Percentiles rank a stretch among this genome's conserved stretches.
Evolutionary conservation across 2,329 filamentous ascomycete species (phyloP).

Genomic region (Helotiales sp.): DNA sequence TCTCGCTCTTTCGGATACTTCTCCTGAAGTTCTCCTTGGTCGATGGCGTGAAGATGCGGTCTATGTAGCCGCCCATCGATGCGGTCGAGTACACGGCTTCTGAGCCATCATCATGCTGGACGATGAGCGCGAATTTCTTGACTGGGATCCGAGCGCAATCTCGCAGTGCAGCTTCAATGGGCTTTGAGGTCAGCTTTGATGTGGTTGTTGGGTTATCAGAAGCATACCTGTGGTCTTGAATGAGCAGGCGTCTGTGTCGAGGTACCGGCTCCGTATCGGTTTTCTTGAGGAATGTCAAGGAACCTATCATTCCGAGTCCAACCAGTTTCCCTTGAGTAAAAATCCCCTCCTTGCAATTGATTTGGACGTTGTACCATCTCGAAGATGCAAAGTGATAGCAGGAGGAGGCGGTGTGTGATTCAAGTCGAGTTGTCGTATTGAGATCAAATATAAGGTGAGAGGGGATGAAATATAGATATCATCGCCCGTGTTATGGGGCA

Average conservation of each 20-base stretch:
- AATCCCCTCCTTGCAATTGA: slow-evolving; percentile 19
- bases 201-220: not conserved
- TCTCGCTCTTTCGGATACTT: slow-evolving; percentile 11
- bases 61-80: slow-evolving; percentile 21
- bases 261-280: not conserved
- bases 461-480: slow-evolving; percentile 25
- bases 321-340: slow-evolving; percentile 20
- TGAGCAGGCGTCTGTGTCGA: slow-evolving; percentile 4
- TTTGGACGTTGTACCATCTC: slow-evolving; percentile 28
- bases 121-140: slow-evolving; percentile 30
- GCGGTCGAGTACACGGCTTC: slow-evolving; percentile 25
- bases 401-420: slow-evolving; percentile 23
- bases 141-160: slow-evolving; percentile 26
- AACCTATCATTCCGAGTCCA: slow-evolving; percentile 23
- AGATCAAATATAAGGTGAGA: slow-evolving; percentile 21
- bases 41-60: slow-evolving; percentile 21
- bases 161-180: slow-evolving; percentile 27
- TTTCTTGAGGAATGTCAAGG: slow-evolving; percentile 24
- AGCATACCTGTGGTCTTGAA: slow-evolving; percentile 17
- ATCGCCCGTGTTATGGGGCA: slow-evolving; percentile 18
- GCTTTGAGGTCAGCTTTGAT: slow-evolving; percentile 18
- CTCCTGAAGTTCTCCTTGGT: slow-evolving; percentile 20
- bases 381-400: slow-evolving; percentile 9
- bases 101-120: slow-evolving; percentile 26
- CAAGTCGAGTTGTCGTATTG: slow-evolving; percentile 37